These are phyloP conservation scores for Lactarius indigo DNA, from an alignment of 768 basidiomycete species.

Conservation along the genomic window DNA sequence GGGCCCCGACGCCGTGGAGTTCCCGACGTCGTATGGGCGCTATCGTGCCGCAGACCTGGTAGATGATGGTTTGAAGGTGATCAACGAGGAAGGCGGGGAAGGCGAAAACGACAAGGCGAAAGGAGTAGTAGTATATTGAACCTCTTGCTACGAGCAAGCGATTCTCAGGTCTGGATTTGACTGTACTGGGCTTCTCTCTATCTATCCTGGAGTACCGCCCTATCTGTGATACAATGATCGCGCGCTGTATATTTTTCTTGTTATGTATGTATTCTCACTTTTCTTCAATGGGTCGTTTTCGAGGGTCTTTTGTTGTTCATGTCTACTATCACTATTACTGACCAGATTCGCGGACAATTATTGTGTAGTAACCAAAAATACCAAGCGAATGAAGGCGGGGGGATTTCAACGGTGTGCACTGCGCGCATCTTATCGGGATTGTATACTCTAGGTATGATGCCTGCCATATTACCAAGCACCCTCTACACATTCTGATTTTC, in stretches of 20 bases:
- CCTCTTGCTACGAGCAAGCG: not conserved
- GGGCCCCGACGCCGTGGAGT: constrained; percentile 3
- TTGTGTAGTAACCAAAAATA: not conserved
- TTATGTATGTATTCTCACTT: not conserved
- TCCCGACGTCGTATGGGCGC: constrained; percentile 12
- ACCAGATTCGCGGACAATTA: not conserved
- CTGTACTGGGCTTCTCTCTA: not conserved
- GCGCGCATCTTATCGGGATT: too few species aligned
- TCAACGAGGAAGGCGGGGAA: not conserved
- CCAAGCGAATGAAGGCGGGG: not conserved
- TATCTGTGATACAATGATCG: not conserved
- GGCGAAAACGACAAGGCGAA: not conserved
- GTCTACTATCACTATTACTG: not conserved
- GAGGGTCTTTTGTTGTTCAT: not conserved
- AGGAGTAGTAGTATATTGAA: not conserved
- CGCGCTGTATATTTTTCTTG: not conserved
- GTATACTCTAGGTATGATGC: too few species aligned
- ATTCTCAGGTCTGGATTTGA: not conserved
- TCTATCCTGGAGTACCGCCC: not conserved
- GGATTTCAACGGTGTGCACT: too few species aligned
- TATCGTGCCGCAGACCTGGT: constrained; percentile 7
- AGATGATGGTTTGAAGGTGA: not conserved
- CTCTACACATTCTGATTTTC: too few species aligned
- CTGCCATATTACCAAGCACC: too few species aligned
- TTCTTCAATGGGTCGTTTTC: not conserved